Evolutionary conservation across 2,329 filamentous ascomycete species (phyloP), one percentile per base, ranked within the genome.

Genomic region (Didymella sp.): DNA sequence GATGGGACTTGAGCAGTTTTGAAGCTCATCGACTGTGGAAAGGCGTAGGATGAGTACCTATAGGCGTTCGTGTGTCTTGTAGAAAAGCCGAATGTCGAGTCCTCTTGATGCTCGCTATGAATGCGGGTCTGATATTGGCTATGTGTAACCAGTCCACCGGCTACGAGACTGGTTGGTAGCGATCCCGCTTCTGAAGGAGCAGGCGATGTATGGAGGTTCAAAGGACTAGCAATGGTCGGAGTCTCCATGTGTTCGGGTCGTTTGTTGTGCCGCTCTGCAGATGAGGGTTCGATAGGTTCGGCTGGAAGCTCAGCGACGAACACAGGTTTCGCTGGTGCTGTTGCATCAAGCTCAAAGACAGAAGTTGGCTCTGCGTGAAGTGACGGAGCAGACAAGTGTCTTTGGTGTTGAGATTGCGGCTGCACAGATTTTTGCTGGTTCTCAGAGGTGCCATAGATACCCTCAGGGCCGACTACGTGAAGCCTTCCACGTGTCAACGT

Each of bases 231-330:
- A 42, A 17, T 0, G 33, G 25, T 37, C 7, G n/a, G 24, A 8
- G 4, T 1, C 11, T 15, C 19, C n/a, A 27, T 17, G 2, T 7
- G 38, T 24, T 37, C 46, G n/a, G 31, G 6, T 24, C 6, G 44
- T 25, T 25, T 37, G 3, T 3, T 21, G 17, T n/a, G 19, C 11
- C 33, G 38, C 37, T 43, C 30, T 38, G 40, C 24, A 42, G 46
- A 22, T 12, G n/a, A 7, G 9, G 30, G 2, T 12, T 25, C 12
- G 3, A 50, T 25, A 3, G 37, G 17, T 17, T 65, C 42, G 27
- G 61, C 66, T 4, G 68, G 65, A n/a, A 71, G 49, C 35, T 68
- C 61, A 13, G 63, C 61, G 24, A 69, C 52, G 44, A 64, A 63
- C 6, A 41, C 37, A 13, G 51, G 28, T 17, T 41, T 22, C 6